Evolutionary conservation across 768 basidiomycete genomes (phyloP), one percentile per base, ranked within the genome.

Genomic region (Multifurca ochricompacta): DNA sequence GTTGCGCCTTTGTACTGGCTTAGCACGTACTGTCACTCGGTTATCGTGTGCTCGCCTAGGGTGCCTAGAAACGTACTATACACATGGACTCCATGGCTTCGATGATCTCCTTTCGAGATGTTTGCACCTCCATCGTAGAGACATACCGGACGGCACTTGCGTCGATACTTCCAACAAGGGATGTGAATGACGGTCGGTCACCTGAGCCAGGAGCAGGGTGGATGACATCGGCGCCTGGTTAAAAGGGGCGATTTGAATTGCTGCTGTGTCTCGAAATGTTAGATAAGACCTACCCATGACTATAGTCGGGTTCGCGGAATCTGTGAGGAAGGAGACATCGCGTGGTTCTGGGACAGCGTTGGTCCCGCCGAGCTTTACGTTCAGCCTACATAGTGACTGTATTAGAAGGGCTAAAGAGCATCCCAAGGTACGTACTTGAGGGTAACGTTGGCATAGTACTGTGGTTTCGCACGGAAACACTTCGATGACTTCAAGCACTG

Each of bases 281-380:
- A 3, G 37, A 42, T 28, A 30, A 21, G n/a, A 3, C 67, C 59
- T 70, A 77, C 87, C 89, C 77, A 91, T 83, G 47, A 91, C 79
- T 6, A 91, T 79, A 0, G 88, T 88, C 1, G 88, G 89, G 61
- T 82, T 79, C 27, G 77, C 73, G 1, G 82, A 78, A 62, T 91
- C 87, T 0, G 81, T 79, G 9, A 91, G 70, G 7, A 79, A 75
- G 0, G 77, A 72, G 2, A 86, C 83, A 0, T 83, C 83, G 11
- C 75, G 71, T 0, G 84, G 76, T 47, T 87, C 84, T 0, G 87
- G 88, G 28, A 91, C 74, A 1, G 80, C 78, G 64, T 91, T 91
- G 65, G 90, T 85, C 1, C 89, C 89, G 13, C 88, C 89, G 0
- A 91, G 73, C 66, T 91, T 91, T 18, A 88, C 88, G 56, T 91